These are phyloP conservation scores for Penicillium brevicompactum DNA, from an alignment of 2,329 filamentous ascomycete genomes.

Conservation along the genomic window DNA sequence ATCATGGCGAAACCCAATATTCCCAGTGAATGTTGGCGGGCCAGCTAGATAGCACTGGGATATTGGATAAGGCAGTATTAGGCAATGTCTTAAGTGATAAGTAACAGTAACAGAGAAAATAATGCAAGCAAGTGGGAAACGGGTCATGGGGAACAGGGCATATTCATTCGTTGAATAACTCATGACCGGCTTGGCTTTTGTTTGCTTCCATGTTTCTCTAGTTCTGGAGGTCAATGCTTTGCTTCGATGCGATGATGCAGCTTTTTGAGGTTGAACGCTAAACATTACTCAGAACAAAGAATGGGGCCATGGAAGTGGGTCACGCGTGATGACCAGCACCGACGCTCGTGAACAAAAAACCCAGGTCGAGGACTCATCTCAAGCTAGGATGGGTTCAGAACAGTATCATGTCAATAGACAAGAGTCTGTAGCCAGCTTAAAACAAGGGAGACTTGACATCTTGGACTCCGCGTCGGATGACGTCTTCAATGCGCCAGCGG, in stretches of 20 bases:
- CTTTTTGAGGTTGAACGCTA: constrained; percentile 14
- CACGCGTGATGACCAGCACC: constrained; percentile 39
- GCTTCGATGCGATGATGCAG: constrained; percentile 10
- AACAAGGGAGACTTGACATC: constrained; percentile 74
- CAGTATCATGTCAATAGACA: constrained; percentile 16
- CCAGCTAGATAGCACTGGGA: not conserved
- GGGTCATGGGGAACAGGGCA: constrained; percentile 22
- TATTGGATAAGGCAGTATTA: constrained; percentile 17
- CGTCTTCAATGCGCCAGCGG: constrained; percentile 76
- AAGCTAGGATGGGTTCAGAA: constrained; percentile 13
- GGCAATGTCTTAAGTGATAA: constrained; percentile 18
- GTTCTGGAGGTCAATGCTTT: not conserved
- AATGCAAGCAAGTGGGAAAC: constrained; percentile 7
- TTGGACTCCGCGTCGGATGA: constrained; percentile 71
- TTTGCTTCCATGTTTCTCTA: constrained; percentile 11
- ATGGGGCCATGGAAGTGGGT: constrained; percentile 10
- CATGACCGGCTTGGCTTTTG: constrained; percentile 22
- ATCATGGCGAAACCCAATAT: not conserved
- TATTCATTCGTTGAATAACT: constrained; percentile 33
- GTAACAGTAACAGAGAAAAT: constrained; percentile 21
- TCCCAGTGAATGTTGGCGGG: not conserved
- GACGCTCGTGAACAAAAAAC: constrained; percentile 22
- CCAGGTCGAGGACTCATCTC: constrained; percentile 13
- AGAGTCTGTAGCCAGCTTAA: constrained; percentile 44
- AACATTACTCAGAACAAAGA: constrained; percentile 13